Evolutionary conservation across 345 rosid species (phyloP).

Genomic region (Erucastrum elatum): DNA sequence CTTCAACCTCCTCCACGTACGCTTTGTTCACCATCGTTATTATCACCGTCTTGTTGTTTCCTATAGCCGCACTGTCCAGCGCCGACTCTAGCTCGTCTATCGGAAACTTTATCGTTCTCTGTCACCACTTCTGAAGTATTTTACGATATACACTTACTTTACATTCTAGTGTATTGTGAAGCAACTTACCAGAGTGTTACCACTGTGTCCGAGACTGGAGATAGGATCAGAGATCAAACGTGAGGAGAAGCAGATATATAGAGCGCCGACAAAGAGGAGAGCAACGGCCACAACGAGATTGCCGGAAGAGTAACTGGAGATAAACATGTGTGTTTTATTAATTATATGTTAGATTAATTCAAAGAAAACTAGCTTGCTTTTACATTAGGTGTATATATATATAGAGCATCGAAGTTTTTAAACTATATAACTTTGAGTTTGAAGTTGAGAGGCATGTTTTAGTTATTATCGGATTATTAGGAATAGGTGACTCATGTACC

Average conservation of each 20-base stretch:
- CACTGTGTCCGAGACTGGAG: not conserved
- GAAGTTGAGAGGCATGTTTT: conserved; percentile 36
- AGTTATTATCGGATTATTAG: not conserved
- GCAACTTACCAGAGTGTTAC: conserved; percentile 34
- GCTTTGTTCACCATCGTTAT: conserved; percentile 70
- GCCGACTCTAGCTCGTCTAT: conserved; percentile 51
- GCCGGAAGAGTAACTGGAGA: conserved; percentile 18
- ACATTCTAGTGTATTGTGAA: not conserved
- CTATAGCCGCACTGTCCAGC: conserved; percentile 54
- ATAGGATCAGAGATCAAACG: conserved; percentile 29
- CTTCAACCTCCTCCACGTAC: conserved; percentile 52
- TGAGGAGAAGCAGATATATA: conserved; percentile 43
- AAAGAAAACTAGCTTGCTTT: not conserved
- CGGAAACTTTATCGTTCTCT: conserved; percentile 18
- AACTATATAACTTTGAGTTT: not conserved
- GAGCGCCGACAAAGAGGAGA: conserved; percentile 42
- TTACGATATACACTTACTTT: not conserved
- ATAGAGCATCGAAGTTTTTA: not conserved
- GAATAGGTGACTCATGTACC: conserved; percentile 15
- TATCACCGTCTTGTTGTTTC: conserved; percentile 61
- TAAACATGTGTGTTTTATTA: not conserved
- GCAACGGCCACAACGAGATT: conserved; percentile 20
- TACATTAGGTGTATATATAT: too few species aligned
- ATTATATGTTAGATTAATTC: not conserved
- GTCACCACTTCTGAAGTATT: not conserved